Conservation (phyloP, 2,329 filamentous ascomycete genomes). For the Paecilomyces fulvus region DNA sequence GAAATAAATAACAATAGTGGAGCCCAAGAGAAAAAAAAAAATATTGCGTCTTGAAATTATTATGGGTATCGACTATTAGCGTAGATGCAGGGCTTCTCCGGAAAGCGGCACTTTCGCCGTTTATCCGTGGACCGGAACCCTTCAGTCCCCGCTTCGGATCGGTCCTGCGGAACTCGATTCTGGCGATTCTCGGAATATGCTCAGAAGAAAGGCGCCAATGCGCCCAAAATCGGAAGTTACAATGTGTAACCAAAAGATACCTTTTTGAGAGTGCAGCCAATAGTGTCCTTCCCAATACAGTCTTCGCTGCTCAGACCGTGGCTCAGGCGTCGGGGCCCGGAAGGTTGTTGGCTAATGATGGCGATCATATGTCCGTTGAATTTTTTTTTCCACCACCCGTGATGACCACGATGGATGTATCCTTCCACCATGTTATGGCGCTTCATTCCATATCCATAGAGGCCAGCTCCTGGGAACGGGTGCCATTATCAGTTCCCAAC, state of each 20-base stretch:
- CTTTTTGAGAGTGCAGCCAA: neutral
- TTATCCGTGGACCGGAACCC: neutral
- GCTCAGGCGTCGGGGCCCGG: neutral
- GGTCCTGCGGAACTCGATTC: neutral
- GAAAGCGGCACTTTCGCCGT: neutral
- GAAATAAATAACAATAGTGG: neutral
- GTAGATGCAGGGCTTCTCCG: neutral
- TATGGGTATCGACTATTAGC: neutral
- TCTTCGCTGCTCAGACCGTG: neutral
- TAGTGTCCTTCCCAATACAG: neutral
- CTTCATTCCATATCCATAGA: constrained; percentile 33
- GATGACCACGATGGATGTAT: neutral
- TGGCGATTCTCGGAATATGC: neutral
- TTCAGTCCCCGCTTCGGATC: neutral
- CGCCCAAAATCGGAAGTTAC: neutral
- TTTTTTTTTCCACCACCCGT: neutral
- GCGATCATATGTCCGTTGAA: neutral
- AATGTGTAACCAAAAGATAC: neutral
- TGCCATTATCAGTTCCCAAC: constrained; percentile 60
- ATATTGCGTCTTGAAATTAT: neutral
- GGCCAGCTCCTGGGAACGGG: constrained; percentile 24
- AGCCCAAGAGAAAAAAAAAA: neutral
- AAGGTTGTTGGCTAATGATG: neutral
- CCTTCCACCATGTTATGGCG: neutral
- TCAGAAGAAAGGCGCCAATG: neutral